Percentiles rank a stretch among this genome's conserved stretches.
phyloP scores from a whole-genome alignment of 108 stramenopile species.

The Skeletonema costatum region DNA sequence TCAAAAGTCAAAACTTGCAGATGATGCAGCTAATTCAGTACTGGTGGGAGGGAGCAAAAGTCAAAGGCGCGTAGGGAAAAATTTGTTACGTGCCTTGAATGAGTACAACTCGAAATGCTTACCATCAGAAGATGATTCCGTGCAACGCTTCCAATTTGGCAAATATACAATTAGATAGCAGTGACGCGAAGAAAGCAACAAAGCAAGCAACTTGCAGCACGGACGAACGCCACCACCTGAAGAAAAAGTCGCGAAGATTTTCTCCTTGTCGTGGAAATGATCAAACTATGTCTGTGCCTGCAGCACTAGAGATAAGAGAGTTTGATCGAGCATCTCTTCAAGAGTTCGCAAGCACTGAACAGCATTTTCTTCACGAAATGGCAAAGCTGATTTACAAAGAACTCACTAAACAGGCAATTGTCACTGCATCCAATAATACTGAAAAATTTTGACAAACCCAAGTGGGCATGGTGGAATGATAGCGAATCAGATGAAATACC shows the following conservation, averaged over 20 bases:
- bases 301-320: background rate
- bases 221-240: background rate
- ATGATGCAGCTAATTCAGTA: constrained; percentile 16
- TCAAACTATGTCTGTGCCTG: background rate
- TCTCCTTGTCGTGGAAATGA: background rate
- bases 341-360: constrained; percentile 7
- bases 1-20: background rate
- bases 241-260: background rate
- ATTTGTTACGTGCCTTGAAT: constrained; percentile 44
- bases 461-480: constrained; percentile 38
- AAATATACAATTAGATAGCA: constrained; percentile 9
- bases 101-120: constrained; percentile 26
- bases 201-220: background rate
- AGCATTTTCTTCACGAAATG: constrained; percentile 10
- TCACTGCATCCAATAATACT: background rate
- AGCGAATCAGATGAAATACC: constrained; percentile 12
- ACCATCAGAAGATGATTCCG: background rate
- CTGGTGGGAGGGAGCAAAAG: constrained; percentile 56
- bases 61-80: constrained; percentile 62
- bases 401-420: constrained; percentile 24
- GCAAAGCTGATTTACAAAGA: constrained; percentile 24
- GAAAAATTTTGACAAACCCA: background rate
- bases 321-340: background rate
- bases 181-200: constrained; percentile 3
- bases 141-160: constrained; percentile 6